phyloP scores from a whole-genome alignment of 768 basidiomycete genomes.

The Tylopilus rubrobrunneus region DNA sequence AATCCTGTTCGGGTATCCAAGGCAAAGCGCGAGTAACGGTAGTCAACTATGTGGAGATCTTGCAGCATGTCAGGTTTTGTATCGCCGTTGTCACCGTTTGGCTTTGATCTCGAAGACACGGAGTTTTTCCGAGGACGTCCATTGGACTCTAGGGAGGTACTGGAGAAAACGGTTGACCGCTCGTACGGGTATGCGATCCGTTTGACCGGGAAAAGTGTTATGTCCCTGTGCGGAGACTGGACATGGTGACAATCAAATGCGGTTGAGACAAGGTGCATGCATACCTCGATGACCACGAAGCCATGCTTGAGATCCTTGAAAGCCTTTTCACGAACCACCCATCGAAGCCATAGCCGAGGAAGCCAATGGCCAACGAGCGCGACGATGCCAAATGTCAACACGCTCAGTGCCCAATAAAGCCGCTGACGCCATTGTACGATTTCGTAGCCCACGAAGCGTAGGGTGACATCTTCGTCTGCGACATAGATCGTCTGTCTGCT shows the following conservation, averaged over 20 bases:
- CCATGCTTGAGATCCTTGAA: conserved; percentile 70
- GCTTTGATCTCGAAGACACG: conserved; percentile 25
- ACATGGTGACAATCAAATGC: conserved; percentile 21
- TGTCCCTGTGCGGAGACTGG: conserved; percentile 81
- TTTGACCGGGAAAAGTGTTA: conserved; percentile 70
- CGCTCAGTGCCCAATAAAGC: conserved; percentile 69
- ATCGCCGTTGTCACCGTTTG: conserved; percentile 33
- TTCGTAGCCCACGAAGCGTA: conserved; percentile 87
- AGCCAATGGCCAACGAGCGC: conserved; percentile 91
- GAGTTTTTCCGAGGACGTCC: conserved; percentile 20
- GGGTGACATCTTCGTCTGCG: conserved; percentile 82
- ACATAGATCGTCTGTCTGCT: conserved; percentile 85
- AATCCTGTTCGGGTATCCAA: conserved; percentile 80
- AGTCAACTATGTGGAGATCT: conserved; percentile 71
- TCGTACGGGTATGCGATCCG: conserved; percentile 71
- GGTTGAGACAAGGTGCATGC: conserved; percentile 21
- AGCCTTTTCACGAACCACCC: conserved; percentile 77
- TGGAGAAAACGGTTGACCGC: conserved; percentile 75
- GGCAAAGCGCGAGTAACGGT: conserved; percentile 89
- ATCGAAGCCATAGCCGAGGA: conserved; percentile 85
- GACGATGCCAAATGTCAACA: conserved; percentile 67
- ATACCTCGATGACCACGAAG: conserved; percentile 87
- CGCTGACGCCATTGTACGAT: conserved; percentile 55
- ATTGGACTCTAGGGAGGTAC: conserved; percentile 29
- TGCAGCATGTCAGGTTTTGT: conserved; percentile 39